Evolutionary conservation across 129 eudicot genomes (phyloP), one percentile per base, ranked within the genome.

Genomic region (Deinandra increscens): DNA sequence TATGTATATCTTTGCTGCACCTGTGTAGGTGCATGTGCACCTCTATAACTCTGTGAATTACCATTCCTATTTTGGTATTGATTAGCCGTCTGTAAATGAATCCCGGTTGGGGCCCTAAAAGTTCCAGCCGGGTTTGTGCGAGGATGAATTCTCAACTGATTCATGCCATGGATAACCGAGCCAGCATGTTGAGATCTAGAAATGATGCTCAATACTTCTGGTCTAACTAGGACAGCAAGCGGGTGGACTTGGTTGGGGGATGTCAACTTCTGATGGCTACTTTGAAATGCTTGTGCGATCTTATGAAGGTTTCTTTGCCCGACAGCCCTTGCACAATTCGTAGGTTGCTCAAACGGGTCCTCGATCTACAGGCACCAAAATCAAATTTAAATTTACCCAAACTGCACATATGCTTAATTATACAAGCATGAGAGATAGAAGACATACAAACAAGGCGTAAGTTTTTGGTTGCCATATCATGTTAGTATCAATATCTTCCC

Each of bases 291-390:
- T 22, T 82, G 80, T 36, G 83, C 70, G 41, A 88, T 86, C 69
- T 69, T 84, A n/a, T 22, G 60, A 6, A 91, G 78, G 63, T 86
- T 81, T n/a, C 81, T 67, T 7, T 48, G 44, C 64, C 81, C 65
- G 29, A 91, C 96, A 2, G 87, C 67, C 86, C 98, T 84, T 39
- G 96, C 96, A 60, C 88, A 80, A 79, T 91, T 88, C 66, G 55
- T 49, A 15, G 97, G 97, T 75, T 86, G 97, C 85, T 91, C 96
- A 75, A 91, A 88, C 22, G 97, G 97, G 80, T 91, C 97, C 87
- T 91, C 97, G 14, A 91, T 78, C 97, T 90, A 38, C 34, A 19
- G 48, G 34, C 66, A 18, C 19, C 67, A 70, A 51, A 70, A 61
- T 54, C 55, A 77, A 11, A 9, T 34, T 23, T n/a, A n/a, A n/a